Conservation (phyloP, 768 basidiomycete species). For the Lenzites betulinus region DNA sequence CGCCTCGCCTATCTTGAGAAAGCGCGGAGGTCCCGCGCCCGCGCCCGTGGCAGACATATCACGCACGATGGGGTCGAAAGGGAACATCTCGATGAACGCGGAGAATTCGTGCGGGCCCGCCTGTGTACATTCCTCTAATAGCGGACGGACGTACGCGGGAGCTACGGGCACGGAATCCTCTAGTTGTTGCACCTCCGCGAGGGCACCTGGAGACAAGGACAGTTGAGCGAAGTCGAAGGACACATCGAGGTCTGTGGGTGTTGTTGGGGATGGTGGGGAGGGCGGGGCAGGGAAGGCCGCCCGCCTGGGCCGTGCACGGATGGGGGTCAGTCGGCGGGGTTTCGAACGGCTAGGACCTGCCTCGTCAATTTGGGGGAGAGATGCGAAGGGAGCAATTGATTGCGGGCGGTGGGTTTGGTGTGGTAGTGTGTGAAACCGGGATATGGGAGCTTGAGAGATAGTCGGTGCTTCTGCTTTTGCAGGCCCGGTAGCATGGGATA, state of each 20-base stretch:
- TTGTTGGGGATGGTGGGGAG: conserved; percentile 57
- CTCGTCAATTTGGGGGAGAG: conserved; percentile 9
- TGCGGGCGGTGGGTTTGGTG: neutral
- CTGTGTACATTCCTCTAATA: conserved; percentile 75
- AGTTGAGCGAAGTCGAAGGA: conserved; percentile 50
- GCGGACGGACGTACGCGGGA: conserved; percentile 59
- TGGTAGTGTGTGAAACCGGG: conserved; percentile 1
- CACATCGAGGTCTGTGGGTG: conserved; percentile 53
- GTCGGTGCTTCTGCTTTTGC: neutral
- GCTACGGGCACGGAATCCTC: conserved; percentile 23
- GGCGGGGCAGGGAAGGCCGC: conserved; percentile 39
- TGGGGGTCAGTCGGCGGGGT: conserved; percentile 69
- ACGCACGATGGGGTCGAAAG: conserved; percentile 67
- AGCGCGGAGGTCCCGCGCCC: conserved; percentile 35
- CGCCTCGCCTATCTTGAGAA: conserved; percentile 93
- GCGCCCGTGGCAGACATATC: conserved; percentile 19
- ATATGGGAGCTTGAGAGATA: neutral
- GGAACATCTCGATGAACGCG: conserved; percentile 80
- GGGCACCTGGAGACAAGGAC: conserved; percentile 34
- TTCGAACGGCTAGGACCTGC: conserved; percentile 33
- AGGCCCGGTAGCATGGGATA: neutral
- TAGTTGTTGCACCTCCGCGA: conserved; percentile 18
- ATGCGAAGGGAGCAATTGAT: conserved; percentile 1
- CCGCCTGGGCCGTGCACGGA: conserved; percentile 47
- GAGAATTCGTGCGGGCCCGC: conserved; percentile 74